These are phyloP conservation scores for Melanopsichium pennsylvanicum DNA, from an alignment of 1,284 basidiomycete genomes.

Conservation along the genomic window DNA sequence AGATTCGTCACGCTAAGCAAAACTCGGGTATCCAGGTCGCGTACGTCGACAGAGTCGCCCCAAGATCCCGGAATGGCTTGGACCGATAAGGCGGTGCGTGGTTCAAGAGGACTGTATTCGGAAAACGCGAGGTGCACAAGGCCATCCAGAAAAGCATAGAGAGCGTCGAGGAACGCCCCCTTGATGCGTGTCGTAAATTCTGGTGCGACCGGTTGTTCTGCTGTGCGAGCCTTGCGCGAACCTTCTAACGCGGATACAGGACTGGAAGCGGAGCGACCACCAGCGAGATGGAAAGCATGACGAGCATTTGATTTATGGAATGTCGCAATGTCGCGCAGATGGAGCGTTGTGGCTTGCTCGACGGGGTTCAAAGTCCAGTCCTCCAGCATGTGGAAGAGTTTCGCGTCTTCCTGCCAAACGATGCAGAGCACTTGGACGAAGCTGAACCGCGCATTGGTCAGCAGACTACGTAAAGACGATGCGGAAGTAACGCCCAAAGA, in stretches of 20 bases:
- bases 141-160: constrained; percentile 90
- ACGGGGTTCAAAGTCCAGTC: constrained; percentile 77
- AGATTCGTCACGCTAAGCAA: constrained; percentile 91
- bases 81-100: constrained; percentile 36
- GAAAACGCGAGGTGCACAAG: constrained; percentile 80
- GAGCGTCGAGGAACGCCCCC: constrained; percentile 83
- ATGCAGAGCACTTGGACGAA: constrained; percentile 83
- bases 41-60: constrained; percentile 58
- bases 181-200: constrained; percentile 74
- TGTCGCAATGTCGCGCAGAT: constrained; percentile 77
- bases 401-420: constrained; percentile 85
- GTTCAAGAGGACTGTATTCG: constrained; percentile 57
- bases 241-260: constrained; percentile 22
- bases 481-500: constrained; percentile 76
- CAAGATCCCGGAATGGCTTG: constrained; percentile 40
- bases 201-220: constrained; percentile 27
- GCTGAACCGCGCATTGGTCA: constrained; percentile 85
- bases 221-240: constrained; percentile 13
- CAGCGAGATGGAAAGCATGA: constrained; percentile 82
- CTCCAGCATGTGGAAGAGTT: constrained; percentile 83
- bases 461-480: constrained; percentile 73
- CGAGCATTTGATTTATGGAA: constrained; percentile 85
- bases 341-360: constrained; percentile 68
- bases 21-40: constrained; percentile 76
- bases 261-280: constrained; percentile 70